phyloP scores from a whole-genome alignment of 1,284 basidiomycete species.

The Trichosporon coremiiforme region DNA sequence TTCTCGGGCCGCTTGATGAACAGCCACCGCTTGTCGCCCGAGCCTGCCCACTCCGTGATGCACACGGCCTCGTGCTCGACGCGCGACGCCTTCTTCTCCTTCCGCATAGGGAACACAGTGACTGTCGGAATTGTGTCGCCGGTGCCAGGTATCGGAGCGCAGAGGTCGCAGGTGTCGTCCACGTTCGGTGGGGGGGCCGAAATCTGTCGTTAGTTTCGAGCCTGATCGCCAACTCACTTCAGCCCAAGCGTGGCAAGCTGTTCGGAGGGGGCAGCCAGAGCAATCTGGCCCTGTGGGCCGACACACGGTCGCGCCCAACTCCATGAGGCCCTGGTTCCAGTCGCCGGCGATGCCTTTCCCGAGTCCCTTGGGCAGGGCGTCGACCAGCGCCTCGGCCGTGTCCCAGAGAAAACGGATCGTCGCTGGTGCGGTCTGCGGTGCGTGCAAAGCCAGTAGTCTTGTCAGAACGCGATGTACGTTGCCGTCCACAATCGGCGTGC shows the following conservation, averaged over 20 bases:
- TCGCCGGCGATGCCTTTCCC: conserved; percentile 64
- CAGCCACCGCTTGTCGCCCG: conserved; percentile 62
- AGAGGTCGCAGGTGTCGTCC: conserved; percentile 72
- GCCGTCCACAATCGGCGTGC: conserved; percentile 83
- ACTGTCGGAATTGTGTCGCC: conserved; percentile 56
- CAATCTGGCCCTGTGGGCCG: conserved; percentile 79
- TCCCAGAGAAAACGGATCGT: conserved; percentile 81
- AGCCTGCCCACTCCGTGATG: conserved; percentile 81
- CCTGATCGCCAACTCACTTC: conserved; percentile 46
- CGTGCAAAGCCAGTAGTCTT: conserved; percentile 77
- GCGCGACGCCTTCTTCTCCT: conserved; percentile 76
- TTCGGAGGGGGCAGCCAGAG: conserved; percentile 67
- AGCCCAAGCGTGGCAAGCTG: conserved; percentile 68
- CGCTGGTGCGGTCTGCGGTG: conserved; percentile 73
- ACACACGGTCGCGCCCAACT: conserved; percentile 84
- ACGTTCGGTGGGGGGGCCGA: conserved; percentile 34
- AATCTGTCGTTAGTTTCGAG: conserved; percentile 25
- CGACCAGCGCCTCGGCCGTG: conserved; percentile 70
- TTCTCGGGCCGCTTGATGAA: conserved; percentile 79
- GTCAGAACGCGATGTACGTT: conserved; percentile 84
- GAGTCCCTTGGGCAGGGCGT: conserved; percentile 53
- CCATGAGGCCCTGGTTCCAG: conserved; percentile 70
- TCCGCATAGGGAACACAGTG: conserved; percentile 83
- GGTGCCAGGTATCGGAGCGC: conserved; percentile 63
- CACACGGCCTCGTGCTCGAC: conserved; percentile 84